Conservation (phyloP, 2,329 filamentous ascomycete genomes). For the Beauveria brongniartii region DNA sequence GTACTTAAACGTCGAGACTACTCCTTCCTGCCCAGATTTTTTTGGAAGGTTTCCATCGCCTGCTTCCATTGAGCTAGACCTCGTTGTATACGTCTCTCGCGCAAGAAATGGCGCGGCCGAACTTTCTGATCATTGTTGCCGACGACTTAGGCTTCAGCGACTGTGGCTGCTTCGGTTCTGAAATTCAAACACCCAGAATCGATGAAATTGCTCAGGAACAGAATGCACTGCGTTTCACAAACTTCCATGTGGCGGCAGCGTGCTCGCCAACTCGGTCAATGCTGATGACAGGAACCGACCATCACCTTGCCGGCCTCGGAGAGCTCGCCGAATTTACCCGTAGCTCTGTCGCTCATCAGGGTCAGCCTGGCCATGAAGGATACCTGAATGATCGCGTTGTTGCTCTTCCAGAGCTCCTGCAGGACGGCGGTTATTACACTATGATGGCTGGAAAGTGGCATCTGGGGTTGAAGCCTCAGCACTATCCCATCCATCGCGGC, state of each 20-base stretch:
- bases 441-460: conserved; percentile 26
- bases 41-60: background rate
- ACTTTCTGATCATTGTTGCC: conserved; percentile 27
- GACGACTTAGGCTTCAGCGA: conserved; percentile 28
- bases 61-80: background rate
- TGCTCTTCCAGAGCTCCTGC: conserved; percentile 21
- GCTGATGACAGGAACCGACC: conserved; percentile 50
- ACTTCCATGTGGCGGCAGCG: conserved; percentile 57
- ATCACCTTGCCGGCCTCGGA: conserved; percentile 46
- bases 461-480: conserved; percentile 28
- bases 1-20: background rate
- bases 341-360: conserved; percentile 9
- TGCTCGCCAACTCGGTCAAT: conserved; percentile 58
- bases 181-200: conserved; percentile 25
- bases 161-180: conserved; percentile 23
- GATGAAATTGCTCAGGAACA: conserved; percentile 27
- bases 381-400: conserved; percentile 24
- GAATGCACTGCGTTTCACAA: conserved; percentile 49
- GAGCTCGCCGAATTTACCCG: conserved; percentile 38
- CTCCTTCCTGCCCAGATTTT: background rate
- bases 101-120: conserved; percentile 20
- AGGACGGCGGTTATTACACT: conserved; percentile 24
- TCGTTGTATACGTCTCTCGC: background rate
- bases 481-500: conserved; percentile 41
- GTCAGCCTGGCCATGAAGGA: conserved; percentile 23